Conservation (phyloP, 2,329 filamentous ascomycete genomes). For the Tolypocladium inflatum region DNA sequence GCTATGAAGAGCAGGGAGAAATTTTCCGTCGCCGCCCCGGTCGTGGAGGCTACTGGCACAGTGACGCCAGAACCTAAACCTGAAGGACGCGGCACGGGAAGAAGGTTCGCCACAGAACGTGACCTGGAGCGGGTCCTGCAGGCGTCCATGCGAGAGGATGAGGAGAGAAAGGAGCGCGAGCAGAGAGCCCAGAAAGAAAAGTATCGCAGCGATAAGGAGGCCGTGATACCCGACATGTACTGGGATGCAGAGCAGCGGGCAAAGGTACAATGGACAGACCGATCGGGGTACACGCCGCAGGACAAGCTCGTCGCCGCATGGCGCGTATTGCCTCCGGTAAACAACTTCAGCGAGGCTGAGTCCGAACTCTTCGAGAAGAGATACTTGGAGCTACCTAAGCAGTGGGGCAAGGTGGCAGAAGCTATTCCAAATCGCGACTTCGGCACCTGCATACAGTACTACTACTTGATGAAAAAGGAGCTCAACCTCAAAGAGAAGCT, state of each 20-base stretch:
- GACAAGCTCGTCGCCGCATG: slow-evolving; percentile 60
- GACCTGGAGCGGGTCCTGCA: slow-evolving; percentile 64
- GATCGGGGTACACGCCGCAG: slow-evolving; percentile 53
- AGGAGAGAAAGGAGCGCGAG: slow-evolving; percentile 60
- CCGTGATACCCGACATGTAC: slow-evolving; percentile 61
- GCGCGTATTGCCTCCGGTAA: slow-evolving; percentile 61
- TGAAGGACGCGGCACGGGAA: slow-evolving; percentile 44
- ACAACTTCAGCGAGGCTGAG: slow-evolving; percentile 69
- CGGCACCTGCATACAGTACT: slow-evolving; percentile 75
- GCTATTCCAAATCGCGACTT: slow-evolving; percentile 59
- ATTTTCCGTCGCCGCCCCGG: slow-evolving; percentile 31
- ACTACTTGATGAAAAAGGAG: slow-evolving; percentile 71
- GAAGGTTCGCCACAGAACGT: slow-evolving; percentile 59
- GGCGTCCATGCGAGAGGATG: slow-evolving; percentile 61
- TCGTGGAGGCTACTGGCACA: slow-evolving; percentile 22
- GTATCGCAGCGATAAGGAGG: slow-evolving; percentile 68
- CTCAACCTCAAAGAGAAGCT: slow-evolving; percentile 70
- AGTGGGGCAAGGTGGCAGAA: slow-evolving; percentile 71
- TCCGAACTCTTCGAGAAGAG: slow-evolving; percentile 61
- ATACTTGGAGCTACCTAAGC: slow-evolving; percentile 69
- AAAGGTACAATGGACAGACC: slow-evolving; percentile 53
- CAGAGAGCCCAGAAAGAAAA: slow-evolving; percentile 55
- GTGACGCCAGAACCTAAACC: slow-evolving; percentile 43
- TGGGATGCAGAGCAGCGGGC: slow-evolving; percentile 51
- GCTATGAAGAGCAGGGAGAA: slow-evolving; percentile 47